These are phyloP conservation scores for Metarhizium rileyi DNA, from an alignment of 2,329 filamentous ascomycete genomes.

Conservation along the genomic window DNA sequence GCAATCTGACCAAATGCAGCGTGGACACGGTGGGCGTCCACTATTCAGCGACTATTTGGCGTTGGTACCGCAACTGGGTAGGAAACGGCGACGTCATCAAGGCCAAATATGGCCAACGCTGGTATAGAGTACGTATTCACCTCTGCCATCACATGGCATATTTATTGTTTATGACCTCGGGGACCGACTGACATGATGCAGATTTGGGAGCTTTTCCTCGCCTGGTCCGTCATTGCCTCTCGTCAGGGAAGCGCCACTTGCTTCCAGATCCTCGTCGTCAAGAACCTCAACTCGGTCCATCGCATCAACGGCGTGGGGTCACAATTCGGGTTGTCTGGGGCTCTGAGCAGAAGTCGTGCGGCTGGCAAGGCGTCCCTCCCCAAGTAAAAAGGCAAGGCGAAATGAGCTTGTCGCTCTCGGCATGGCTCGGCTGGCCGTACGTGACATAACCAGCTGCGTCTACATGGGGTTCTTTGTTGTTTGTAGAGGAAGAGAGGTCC, in stretches of 20 bases:
- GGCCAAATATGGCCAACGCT: constrained; percentile 82
- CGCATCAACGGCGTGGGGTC: constrained; percentile 63
- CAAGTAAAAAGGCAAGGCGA: neutral
- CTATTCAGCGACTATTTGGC: constrained; percentile 89
- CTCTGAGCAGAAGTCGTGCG: constrained; percentile 29
- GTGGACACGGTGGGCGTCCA: constrained; percentile 88
- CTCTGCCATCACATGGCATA: too few relatives aligned
- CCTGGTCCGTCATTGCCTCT: constrained; percentile 73
- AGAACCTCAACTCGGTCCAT: constrained; percentile 84
- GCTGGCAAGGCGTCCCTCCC: constrained; percentile 15
- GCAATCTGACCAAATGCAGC: constrained; percentile 15
- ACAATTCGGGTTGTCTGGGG: constrained; percentile 60
- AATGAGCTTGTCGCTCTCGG: neutral
- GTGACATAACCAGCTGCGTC: neutral
- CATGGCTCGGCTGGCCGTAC: neutral
- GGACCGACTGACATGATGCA: constrained; percentile 23
- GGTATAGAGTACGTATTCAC: constrained; percentile 65
- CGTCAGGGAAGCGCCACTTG: constrained; percentile 77
- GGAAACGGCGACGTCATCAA: constrained; percentile 82
- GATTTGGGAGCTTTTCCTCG: constrained; percentile 91
- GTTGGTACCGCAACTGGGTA: constrained; percentile 97
- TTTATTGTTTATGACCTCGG: neutral
- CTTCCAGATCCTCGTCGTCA: constrained; percentile 78
- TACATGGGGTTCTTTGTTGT: neutral
- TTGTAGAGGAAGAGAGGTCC: neutral